Percentiles rank a stretch among this genome's conserved stretches.
phyloP scores from a whole-genome alignment of 768 basidiomycete genomes.

The Dacryopinax spathularia region DNA sequence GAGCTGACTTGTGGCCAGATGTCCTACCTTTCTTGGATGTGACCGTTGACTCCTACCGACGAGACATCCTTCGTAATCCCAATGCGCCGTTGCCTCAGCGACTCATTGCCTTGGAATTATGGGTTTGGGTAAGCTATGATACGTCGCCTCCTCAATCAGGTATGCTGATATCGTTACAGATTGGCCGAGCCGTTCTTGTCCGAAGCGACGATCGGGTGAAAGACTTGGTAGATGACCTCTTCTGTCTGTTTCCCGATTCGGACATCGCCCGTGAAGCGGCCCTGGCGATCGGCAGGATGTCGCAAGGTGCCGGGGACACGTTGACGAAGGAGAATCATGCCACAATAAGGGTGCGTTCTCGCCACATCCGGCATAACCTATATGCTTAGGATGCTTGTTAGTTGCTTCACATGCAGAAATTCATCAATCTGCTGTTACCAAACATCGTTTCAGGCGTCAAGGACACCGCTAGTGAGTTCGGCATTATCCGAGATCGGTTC shows the following conservation, averaged over 20 bases:
- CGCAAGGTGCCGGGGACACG: constrained; percentile 41
- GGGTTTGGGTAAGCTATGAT: constrained; percentile 11
- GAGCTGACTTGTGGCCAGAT: constrained; percentile 1
- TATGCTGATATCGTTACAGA: constrained; percentile 29
- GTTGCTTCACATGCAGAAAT: constrained; percentile 28
- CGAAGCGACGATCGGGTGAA: constrained; percentile 49
- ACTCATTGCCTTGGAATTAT: not conserved
- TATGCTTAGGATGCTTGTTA: constrained; percentile 8
- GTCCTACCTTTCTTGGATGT: constrained; percentile 12
- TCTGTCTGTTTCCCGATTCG: constrained; percentile 55
- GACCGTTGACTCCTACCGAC: constrained; percentile 16
- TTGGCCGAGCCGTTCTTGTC: constrained; percentile 65
- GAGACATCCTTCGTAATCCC: constrained; percentile 11
- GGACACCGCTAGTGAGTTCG: constrained; percentile 53
- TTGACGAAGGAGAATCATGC: constrained; percentile 68
- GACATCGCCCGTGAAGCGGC: constrained; percentile 60
- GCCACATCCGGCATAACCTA: not conserved
- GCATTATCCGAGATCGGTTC: constrained; percentile 36
- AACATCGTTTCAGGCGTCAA: constrained; percentile 34
- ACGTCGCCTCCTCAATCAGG: not conserved
- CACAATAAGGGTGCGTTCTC: constrained; percentile 48
- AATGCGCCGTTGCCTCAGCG: not conserved
- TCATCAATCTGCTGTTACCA: constrained; percentile 27
- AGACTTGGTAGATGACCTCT: constrained; percentile 45
- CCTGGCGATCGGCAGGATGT: constrained; percentile 52